Conservation (phyloP, 2,329 filamentous ascomycete genomes). For the Hypoxylon sp. region DNA sequence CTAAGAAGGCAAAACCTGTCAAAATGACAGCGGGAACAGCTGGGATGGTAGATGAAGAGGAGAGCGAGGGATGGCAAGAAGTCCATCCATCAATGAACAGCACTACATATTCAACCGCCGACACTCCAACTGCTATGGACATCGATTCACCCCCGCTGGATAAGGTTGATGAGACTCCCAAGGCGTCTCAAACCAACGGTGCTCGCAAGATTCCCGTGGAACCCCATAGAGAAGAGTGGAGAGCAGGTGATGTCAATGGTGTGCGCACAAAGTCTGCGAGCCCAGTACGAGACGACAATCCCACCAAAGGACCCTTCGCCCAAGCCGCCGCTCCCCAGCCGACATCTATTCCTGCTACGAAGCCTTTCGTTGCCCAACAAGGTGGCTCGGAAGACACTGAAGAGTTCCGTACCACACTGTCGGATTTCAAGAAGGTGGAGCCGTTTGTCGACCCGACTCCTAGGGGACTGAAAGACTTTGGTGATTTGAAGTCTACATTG, state of each 20-base stretch:
- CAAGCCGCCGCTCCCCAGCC: slow-evolving; percentile 43
- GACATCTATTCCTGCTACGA: slow-evolving; percentile 37
- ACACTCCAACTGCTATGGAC: slow-evolving; percentile 74
- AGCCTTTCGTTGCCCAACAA: slow-evolving; percentile 55
- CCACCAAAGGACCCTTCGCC: slow-evolving; percentile 45
- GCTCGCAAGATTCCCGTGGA: slow-evolving; percentile 71
- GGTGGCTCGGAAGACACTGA: slow-evolving; percentile 70
- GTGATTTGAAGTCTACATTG: slow-evolving; percentile 69
- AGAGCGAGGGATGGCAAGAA: slow-evolving; percentile 58
- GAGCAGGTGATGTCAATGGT: slow-evolving; percentile 63
- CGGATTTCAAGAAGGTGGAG: slow-evolving; percentile 70
- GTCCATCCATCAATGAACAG: slow-evolving; percentile 35
- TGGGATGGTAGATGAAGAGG: slow-evolving; percentile 63
- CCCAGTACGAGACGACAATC: slow-evolving; percentile 44
- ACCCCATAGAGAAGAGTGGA: slow-evolving; percentile 72
- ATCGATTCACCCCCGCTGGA: slow-evolving; percentile 68
- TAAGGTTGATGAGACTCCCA: slow-evolving; percentile 50
- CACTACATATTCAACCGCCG: slow-evolving; percentile 51
- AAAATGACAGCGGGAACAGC: slow-evolving; percentile 65
- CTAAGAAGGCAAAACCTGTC: slow-evolving; percentile 73
- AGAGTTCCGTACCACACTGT: slow-evolving; percentile 68
- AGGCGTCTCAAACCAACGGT: slow-evolving; percentile 50
- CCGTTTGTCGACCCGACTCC: slow-evolving; percentile 64
- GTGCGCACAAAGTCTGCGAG: slow-evolving; percentile 43
- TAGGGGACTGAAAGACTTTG: slow-evolving; percentile 67